Evolutionary conservation across 225 moss, liverwort and hornwort species (phyloP), one percentile per base, ranked within the genome.

Genomic region (Climacium dendroides): DNA sequence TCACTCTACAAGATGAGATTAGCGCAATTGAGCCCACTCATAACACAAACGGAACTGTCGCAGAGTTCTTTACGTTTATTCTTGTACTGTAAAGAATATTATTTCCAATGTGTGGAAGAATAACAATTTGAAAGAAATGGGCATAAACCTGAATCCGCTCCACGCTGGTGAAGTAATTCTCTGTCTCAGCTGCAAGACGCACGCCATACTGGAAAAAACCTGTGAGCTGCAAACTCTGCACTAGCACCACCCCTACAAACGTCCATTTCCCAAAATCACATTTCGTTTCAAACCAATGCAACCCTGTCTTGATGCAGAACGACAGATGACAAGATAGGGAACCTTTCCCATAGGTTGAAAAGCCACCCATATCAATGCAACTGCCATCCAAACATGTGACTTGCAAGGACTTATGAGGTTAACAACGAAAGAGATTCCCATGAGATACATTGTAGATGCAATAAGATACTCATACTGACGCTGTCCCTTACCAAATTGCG

Each of bases 201-300:
- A 97, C 91, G 72, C 92, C 96, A 81, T 95, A 96, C 90, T 99
- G 98, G 89, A 99, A 96, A 85, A 95, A 94, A 35, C 96, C 97
- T 43, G 98, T 97, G 64, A 99, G 95, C 90, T 99, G 98, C 54
- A 99, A 90, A 89, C 97, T 94, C 63, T 99, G 95, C 53, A 97
- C 90, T 72, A 99, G 91, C 73, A 96, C 95, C 84, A 99, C 97
- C 30, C 97, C 97, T 95, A 94, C 86, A 88, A 78, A 85, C 15
- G 30, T 70, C 52, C 88, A 70, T 70, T 83, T 83, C 47, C 29
- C 23, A 47, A 11, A 74, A 23, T 76, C 28, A 64, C 2, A 41
- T 74, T 79, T 32, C 22, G 84, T 47, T 59, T 37, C 19, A 53
- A 81, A 61, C 15, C 37, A 30, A 41, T 37, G 67, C 59, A 54